Conservation (phyloP, 495 filamentous ascomycete species). For the Oidiodendron maius region DNA sequence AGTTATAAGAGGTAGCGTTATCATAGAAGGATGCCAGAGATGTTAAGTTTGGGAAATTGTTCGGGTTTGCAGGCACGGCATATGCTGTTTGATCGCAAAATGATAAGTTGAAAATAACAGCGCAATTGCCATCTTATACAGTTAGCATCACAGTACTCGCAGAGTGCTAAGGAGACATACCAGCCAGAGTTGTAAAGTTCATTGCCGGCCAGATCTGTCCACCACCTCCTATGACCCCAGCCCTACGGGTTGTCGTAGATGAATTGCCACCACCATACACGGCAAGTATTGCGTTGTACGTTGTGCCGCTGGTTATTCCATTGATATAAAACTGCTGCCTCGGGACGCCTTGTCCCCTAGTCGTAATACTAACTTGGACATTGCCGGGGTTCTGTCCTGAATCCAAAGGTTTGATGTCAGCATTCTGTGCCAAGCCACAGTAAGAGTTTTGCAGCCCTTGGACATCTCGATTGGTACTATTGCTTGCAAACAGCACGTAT, state of each 20-base stretch:
- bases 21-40: conserved; percentile 65
- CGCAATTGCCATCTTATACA: conserved; percentile 56
- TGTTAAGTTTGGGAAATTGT: conserved; percentile 38
- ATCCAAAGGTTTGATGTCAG: conserved; percentile 54
- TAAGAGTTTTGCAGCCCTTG: conserved; percentile 67
- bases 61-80: conserved; percentile 76
- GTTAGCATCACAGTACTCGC: neutral
- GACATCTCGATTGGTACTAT: conserved; percentile 49
- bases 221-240: conserved; percentile 55
- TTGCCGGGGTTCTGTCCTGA: conserved; percentile 28
- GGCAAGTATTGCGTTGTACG: conserved; percentile 67
- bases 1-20: conserved; percentile 49
- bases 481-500: conserved; percentile 75
- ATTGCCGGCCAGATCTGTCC: conserved; percentile 63
- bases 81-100: conserved; percentile 87
- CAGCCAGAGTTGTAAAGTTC: conserved; percentile 68
- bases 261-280: conserved; percentile 41
- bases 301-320: conserved; percentile 61
- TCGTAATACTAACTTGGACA: conserved; percentile 61
- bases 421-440: conserved; percentile 56
- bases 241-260: conserved; percentile 39
- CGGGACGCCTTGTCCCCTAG: conserved; percentile 54
- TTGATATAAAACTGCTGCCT: conserved; percentile 83
- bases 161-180: conserved; percentile 41
- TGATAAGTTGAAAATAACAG: conserved; percentile 71